These are phyloP conservation scores for Aspergillus candidus DNA, from an alignment of 2,329 filamentous ascomycete species.

Conservation along the genomic window DNA sequence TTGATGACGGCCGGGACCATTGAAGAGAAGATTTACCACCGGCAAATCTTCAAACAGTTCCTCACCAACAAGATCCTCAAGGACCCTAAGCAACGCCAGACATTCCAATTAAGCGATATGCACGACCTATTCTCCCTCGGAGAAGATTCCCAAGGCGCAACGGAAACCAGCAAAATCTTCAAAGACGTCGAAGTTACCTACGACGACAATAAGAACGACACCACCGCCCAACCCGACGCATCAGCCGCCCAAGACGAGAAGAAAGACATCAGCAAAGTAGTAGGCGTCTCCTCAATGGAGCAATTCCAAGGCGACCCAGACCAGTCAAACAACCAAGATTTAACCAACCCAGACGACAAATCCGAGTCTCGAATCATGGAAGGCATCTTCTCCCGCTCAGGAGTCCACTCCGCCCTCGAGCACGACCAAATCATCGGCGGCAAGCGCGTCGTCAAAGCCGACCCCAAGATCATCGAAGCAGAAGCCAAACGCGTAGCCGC, in stretches of 20 bases:
- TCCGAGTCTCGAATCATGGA: conserved; percentile 74
- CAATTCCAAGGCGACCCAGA: conserved; percentile 52
- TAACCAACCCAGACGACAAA: conserved; percentile 24
- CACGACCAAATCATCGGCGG: conserved; percentile 87
- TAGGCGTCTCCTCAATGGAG: conserved; percentile 60
- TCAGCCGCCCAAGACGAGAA: conserved; percentile 26
- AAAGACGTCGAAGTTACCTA: conserved; percentile 75
- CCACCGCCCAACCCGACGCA: background rate
- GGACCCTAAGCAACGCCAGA: conserved; percentile 87
- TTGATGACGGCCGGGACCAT: conserved; percentile 98
- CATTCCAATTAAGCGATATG: conserved; percentile 81
- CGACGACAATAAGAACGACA: conserved; percentile 29
- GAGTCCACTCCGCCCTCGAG: conserved; percentile 84
- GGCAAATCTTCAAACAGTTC: conserved; percentile 98
- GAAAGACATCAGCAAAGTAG: conserved; percentile 48
- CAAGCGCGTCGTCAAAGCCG: conserved; percentile 63
- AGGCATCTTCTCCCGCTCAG: conserved; percentile 78
- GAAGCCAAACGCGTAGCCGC: conserved; percentile 77
- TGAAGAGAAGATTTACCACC: conserved; percentile 98
- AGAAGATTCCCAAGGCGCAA: conserved; percentile 60
- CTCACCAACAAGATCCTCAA: conserved; percentile 92
- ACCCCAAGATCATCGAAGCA: conserved; percentile 69
- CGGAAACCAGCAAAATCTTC: conserved; percentile 82
- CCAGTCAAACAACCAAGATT: conserved; percentile 15
- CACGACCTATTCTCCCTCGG: conserved; percentile 86